Conservation (phyloP, 2,329 filamentous ascomycete genomes). For the Fusarium heterosporum region DNA sequence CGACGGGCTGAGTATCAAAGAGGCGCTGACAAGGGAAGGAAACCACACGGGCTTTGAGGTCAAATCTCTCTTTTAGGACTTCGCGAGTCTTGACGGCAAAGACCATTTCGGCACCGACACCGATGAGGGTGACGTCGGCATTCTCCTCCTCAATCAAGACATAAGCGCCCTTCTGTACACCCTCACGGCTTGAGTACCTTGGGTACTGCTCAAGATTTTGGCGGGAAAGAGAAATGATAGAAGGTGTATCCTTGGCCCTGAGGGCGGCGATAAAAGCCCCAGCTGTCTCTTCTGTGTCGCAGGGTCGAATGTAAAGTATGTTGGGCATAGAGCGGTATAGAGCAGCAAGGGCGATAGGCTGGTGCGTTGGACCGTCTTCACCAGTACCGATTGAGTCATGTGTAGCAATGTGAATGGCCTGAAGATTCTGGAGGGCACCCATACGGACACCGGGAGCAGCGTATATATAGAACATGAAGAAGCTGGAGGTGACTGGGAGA, state of each 20-base stretch:
- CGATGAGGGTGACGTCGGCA: slow-evolving; percentile 59
- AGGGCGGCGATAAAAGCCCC: slow-evolving; percentile 66
- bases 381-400: slow-evolving; percentile 71
- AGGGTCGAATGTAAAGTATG: slow-evolving; percentile 69
- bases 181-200: slow-evolving; percentile 54
- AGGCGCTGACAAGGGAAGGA: slow-evolving; percentile 60
- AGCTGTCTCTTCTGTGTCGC: slow-evolving; percentile 67
- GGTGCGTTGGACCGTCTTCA: slow-evolving; percentile 72
- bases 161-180: slow-evolving; percentile 59
- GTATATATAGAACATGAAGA: slow-evolving; percentile 73
- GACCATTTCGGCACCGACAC: slow-evolving; percentile 53
- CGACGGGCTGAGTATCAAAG: slow-evolving; percentile 56
- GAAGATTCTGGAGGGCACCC: slow-evolving; percentile 67
- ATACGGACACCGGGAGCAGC: slow-evolving; percentile 70
- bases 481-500: slow-evolving; percentile 67
- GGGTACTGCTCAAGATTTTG: slow-evolving; percentile 57
- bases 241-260: slow-evolving; percentile 54
- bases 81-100: slow-evolving; percentile 51
- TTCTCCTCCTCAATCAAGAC: slow-evolving; percentile 57
- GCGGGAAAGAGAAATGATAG: slow-evolving; percentile 62
- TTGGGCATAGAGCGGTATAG: slow-evolving; percentile 74
- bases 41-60: slow-evolving; percentile 55
- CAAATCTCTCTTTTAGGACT: slow-evolving; percentile 54
- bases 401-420: slow-evolving; percentile 69
- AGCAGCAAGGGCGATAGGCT: slow-evolving; percentile 67